phyloP scores from a whole-genome alignment of 306 rosid species.

The Glycine latifolia region DNA sequence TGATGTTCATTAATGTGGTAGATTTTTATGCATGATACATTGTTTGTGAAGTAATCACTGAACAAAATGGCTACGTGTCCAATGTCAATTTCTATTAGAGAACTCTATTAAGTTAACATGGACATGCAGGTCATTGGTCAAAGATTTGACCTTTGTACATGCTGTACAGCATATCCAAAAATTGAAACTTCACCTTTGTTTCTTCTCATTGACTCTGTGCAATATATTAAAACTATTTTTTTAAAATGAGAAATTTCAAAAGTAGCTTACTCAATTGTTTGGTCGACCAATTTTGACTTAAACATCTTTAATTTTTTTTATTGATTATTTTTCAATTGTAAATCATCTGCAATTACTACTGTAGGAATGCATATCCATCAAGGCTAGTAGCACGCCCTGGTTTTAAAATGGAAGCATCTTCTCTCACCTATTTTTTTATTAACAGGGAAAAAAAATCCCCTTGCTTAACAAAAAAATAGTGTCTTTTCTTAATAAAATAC shows the following conservation, averaged over 20 bases:
- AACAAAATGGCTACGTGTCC: background rate
- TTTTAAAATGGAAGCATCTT: too few species aligned
- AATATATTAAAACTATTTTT: background rate
- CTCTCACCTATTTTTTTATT: background rate
- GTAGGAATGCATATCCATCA: too few species aligned
- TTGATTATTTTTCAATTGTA: too few species aligned
- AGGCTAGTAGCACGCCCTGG: too few species aligned
- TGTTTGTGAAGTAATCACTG: background rate
- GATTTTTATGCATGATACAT: slow-evolving; percentile 23
- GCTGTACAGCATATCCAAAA: background rate
- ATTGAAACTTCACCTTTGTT: background rate
- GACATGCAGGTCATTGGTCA: slow-evolving; percentile 6
- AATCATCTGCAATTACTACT: too few species aligned
- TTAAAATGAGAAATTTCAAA: background rate
- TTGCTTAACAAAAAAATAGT: background rate
- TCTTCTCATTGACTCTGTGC: too few species aligned
- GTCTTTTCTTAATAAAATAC: background rate
- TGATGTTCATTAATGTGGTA: background rate
- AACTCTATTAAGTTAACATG: background rate
- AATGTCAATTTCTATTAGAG: background rate
- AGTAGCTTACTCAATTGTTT: background rate
- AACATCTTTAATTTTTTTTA: background rate
- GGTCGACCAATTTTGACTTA: background rate
- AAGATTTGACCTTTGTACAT: slow-evolving; percentile 16
- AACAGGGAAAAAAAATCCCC: background rate